Percentiles rank a stretch among this genome's conserved stretches.
These are phyloP conservation scores for Paecilomyces fulvus DNA, from an alignment of 2,329 filamentous ascomycete genomes.

Conservation along the genomic window DNA sequence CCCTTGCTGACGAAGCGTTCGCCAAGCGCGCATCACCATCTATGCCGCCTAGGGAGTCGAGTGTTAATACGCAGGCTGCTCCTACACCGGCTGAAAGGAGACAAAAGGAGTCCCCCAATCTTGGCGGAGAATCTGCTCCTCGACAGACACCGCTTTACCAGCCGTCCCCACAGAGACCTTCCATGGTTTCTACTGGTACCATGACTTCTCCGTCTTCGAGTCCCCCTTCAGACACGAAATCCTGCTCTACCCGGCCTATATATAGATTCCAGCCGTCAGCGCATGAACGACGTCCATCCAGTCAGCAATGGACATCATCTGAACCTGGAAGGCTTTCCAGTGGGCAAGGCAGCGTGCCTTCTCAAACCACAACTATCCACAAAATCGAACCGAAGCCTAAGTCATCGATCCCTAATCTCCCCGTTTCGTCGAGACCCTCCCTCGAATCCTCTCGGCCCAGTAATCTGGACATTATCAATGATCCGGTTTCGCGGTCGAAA, in stretches of 20 bases:
- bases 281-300: conserved; percentile 39
- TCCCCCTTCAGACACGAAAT: conserved; percentile 17
- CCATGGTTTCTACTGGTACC: conserved; percentile 64
- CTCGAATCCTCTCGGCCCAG: conserved; percentile 62
- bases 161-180: conserved; percentile 40
- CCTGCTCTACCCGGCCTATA: conserved; percentile 34
- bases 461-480: conserved; percentile 51
- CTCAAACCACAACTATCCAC: conserved; percentile 24
- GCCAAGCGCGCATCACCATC: conserved; percentile 35
- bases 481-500: conserved; percentile 50
- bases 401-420: conserved; percentile 44
- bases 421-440: conserved; percentile 56
- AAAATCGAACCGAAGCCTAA: conserved; percentile 44
- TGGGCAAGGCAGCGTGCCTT: conserved; percentile 20
- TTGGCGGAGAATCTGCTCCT: conserved; percentile 16
- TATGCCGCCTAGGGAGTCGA: conserved; percentile 18
- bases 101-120: conserved; percentile 15
- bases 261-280: conserved; percentile 45
- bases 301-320: conserved; percentile 36
- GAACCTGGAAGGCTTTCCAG: conserved; percentile 16
- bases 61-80: conserved; percentile 16
- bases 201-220: conserved; percentile 57
- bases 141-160: conserved; percentile 29
- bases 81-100: conserved; percentile 14
- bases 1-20: conserved; percentile 79